Evolutionary conservation across 2,329 filamentous ascomycete species (phyloP), one percentile per base, ranked within the genome.

Genomic region (Phyllosticta paracitricarpa): DNA sequence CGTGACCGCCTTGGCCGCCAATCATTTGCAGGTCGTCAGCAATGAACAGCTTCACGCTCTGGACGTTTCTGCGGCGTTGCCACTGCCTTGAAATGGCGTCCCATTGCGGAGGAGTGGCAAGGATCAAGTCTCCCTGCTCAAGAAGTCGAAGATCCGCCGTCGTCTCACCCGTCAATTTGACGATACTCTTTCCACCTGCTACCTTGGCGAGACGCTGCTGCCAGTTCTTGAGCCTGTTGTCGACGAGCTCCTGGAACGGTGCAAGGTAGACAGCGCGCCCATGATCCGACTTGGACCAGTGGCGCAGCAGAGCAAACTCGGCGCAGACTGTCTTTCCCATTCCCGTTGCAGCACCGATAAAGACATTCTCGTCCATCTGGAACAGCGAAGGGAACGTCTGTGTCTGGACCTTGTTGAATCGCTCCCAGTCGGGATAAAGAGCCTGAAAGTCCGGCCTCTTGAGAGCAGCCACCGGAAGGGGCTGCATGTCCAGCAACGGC

Each of bases 281-380:
- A 61, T 84, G 79, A 30, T 87, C 82, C 51, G 78, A 77, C 67
- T 86, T 85, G 1, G 85, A 82, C 92, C 94, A 99, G 73, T 96
- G 90, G 60, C 88, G 87, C 26, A 99, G 79, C 57, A 99, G 79
- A 6, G 94, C 89, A 75, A 99, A 94, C 73, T 99, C 94, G 1
- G 94, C 94, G 71, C 94, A 97, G 1, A 97, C 86, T 1, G 94
- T 97, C 81, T 99, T 99, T 63, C 94, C 94, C 71, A 91, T 96
- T 53, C 94, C 93, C 8, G 92, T 92, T 1, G 94, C 88, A n/a
- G 93, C 88, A 54, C 91, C 92, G 65, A 99, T 79, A 65, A 99
- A 91, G 24, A 97, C 91, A 69, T 95, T 97, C 68, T 97, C 91
- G 71, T 97, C 89, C 0, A 89, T 89, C 56, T 89, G 87, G 72